phyloP scores from a whole-genome alignment of 345 rosid species.

The Triadica sebifera region DNA sequence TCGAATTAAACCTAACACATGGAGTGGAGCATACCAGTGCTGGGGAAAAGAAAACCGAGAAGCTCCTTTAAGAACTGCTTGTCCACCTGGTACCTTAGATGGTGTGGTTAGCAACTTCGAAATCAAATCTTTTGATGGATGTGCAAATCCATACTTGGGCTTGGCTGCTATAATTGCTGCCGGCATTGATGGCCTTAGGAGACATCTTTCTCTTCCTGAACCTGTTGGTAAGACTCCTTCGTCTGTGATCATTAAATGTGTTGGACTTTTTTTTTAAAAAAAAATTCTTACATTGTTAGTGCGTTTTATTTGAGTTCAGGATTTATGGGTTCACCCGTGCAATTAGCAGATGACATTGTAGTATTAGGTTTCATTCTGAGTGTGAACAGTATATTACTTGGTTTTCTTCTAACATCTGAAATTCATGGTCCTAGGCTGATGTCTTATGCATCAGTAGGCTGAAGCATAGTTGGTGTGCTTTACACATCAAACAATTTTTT shows the following conservation, averaged over 20 bases:
- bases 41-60: slow-evolving; percentile 99
- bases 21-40: slow-evolving; percentile 97
- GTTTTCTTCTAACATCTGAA: not conserved
- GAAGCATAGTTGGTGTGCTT: not conserved
- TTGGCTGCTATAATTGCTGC: slow-evolving; percentile 76
- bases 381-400: not conserved
- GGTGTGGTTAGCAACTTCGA: slow-evolving; percentile 92
- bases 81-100: slow-evolving; percentile 76
- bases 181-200: slow-evolving; percentile 87
- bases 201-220: slow-evolving; percentile 62
- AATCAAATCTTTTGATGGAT: slow-evolving; percentile 84
- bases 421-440: not conserved
- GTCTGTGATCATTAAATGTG: not conserved
- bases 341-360: not conserved
- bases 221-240: slow-evolving; percentile 59
- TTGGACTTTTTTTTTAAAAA: not conserved
- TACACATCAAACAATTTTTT: not conserved
- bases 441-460: not conserved
- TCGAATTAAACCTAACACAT: slow-evolving; percentile 85
- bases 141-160: slow-evolving; percentile 82
- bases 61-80: slow-evolving; percentile 77
- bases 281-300: not conserved
- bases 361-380: not conserved
- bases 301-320: not conserved
- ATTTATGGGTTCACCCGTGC: not conserved